phyloP scores from a whole-genome alignment of 2,329 filamentous ascomycete species.

The Phialophora chinensis region DNA sequence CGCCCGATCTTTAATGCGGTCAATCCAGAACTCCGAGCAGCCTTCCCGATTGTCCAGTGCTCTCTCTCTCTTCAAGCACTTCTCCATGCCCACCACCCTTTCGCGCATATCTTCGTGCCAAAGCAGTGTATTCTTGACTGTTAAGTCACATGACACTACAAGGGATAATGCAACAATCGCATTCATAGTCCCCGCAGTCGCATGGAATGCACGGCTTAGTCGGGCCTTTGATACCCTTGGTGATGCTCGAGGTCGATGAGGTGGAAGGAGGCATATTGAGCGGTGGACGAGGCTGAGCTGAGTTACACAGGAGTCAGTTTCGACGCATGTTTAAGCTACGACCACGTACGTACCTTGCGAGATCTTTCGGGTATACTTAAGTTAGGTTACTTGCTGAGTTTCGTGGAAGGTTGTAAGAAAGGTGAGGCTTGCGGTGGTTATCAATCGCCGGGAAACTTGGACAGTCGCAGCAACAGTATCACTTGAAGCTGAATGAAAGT shows the following conservation, averaged over 20 bases:
- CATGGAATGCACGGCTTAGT: slow-evolving; percentile 37
- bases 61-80: neutral
- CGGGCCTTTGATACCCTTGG: slow-evolving; percentile 35
- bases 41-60: neutral
- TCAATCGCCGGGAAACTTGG: neutral
- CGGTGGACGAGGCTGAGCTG: neutral
- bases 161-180: slow-evolving; percentile 36
- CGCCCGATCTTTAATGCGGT: neutral
- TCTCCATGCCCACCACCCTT: neutral
- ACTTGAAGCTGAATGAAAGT: slow-evolving; percentile 3
- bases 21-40: neutral
- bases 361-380: neutral
- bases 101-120: neutral
- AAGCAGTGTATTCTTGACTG: neutral
- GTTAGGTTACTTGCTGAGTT: neutral
- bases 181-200: slow-evolving; percentile 31
- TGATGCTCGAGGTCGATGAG: slow-evolving; percentile 35
- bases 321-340: neutral
- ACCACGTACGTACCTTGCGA: slow-evolving; percentile 1
- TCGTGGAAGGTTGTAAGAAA: neutral
- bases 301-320: neutral
- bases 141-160: slow-evolving; percentile 29
- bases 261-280: slow-evolving; percentile 33
- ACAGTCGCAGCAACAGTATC: neutral
- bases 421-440: neutral